phyloP scores from a whole-genome alignment of 2,329 filamentous ascomycete species.

The Trichoderma sp. region DNA sequence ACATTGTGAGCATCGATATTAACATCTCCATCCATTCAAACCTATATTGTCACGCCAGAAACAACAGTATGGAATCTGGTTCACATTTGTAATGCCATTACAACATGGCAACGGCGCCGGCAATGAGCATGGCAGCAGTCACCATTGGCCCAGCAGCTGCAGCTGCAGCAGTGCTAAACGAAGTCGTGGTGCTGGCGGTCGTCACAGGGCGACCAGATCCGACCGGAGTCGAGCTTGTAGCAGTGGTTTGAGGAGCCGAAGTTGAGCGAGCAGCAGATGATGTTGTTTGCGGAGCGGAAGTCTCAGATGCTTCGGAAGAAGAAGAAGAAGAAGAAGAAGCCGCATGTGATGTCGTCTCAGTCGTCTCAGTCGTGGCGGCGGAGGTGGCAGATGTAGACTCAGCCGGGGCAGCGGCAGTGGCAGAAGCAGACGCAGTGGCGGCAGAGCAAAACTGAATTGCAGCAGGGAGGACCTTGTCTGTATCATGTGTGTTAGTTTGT shows the following conservation, averaged over 20 bases:
- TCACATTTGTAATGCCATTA: neutral
- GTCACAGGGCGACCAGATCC: neutral
- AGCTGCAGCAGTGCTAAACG: slow-evolving; percentile 11
- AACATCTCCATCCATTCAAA: neutral
- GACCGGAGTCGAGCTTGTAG: neutral
- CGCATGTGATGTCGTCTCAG: neutral
- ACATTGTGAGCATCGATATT: neutral
- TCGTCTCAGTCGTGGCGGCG: neutral
- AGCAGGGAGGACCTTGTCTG: slow-evolving; percentile 23
- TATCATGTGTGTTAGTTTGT: neutral
- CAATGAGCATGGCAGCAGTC: neutral
- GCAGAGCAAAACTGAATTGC: slow-evolving; percentile 23
- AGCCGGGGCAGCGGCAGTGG: neutral
- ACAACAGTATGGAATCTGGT: no score
- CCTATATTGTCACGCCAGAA: neutral
- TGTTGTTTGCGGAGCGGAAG: neutral
- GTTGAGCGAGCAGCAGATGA: slow-evolving; percentile 18
- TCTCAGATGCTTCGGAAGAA: slow-evolving; percentile 22
- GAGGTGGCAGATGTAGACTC: neutral
- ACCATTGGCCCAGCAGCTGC: slow-evolving; percentile 9
- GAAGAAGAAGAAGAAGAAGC: neutral
- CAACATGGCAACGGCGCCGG: slow-evolving; percentile 13
- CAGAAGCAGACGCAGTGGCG: slow-evolving; percentile 18
- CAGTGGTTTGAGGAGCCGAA: neutral
- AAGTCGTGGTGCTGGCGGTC: neutral